A percentile compares a stretch with the other conserved stretches of the same genome.
Conservation (phyloP, 257 asterid genomes). For the Ophiorrhiza pumila region DNA sequence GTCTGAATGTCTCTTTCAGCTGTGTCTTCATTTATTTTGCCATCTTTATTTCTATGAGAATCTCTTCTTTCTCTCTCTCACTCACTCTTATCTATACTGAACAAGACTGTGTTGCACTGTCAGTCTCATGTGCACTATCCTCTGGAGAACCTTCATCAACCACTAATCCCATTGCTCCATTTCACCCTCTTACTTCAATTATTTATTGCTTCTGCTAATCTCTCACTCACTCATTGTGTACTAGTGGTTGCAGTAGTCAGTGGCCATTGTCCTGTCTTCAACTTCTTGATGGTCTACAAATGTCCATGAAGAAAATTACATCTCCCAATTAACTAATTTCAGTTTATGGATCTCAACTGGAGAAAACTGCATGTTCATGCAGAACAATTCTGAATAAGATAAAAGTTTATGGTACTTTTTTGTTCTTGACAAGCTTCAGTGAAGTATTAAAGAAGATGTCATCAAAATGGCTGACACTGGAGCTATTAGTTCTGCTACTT, state of each 20-base stretch:
- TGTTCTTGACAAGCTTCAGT: background rate
- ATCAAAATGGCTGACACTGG: conserved; percentile 35
- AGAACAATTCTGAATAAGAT: conserved; percentile 2
- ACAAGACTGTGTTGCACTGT: conserved; percentile 37
- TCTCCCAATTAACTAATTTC: background rate
- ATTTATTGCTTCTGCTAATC: conserved; percentile 2
- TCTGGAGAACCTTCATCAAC: conserved; percentile 38
- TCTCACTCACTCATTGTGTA: conserved; percentile 13
- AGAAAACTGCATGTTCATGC: conserved; percentile 5
- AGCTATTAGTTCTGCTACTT: conserved; percentile 34
- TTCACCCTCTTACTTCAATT: conserved; percentile 20
- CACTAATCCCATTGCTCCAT: conserved; percentile 35
- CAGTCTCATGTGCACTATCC: conserved; percentile 74
- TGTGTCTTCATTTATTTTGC: conserved; percentile 42
- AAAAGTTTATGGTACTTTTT: background rate
- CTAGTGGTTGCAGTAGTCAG: background rate
- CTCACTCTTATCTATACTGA: conserved; percentile 37
- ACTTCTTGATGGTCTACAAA: background rate
- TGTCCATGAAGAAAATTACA: background rate
- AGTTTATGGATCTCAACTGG: background rate
- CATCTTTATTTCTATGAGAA: conserved; percentile 18
- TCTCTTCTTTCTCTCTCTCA: conserved; percentile 28
- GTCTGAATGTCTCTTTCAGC: conserved; percentile 15
- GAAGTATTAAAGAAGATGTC: conserved; percentile 15
- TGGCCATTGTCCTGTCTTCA: background rate